phyloP scores from a whole-genome alignment of 192 early-diverging fungal species.

The Podila minutissima region DNA sequence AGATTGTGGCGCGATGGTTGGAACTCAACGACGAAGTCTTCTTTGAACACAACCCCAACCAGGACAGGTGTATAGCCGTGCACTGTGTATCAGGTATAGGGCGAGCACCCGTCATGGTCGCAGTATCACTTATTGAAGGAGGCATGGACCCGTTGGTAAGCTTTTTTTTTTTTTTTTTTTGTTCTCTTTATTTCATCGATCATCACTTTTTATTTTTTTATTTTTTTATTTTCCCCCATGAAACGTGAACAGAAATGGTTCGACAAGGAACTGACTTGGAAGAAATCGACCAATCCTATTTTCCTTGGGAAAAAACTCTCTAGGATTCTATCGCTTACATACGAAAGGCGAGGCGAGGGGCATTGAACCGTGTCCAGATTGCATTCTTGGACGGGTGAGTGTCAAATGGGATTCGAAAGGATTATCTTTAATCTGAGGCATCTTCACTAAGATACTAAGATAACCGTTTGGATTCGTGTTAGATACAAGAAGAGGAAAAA shows the following conservation, averaged over 20 bases:
- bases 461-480: background rate
- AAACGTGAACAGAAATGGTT: too few species aligned
- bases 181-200: background rate
- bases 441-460: background rate
- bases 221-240: too few species aligned
- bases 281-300: too few species aligned
- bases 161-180: background rate
- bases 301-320: too few species aligned
- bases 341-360: slow-evolving; percentile 49
- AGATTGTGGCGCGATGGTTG: slow-evolving; percentile 49
- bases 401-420: background rate
- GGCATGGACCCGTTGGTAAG: slow-evolving; percentile 76
- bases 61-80: slow-evolving; percentile 52
- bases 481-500: slow-evolving; percentile 44
- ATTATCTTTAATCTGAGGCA: background rate
- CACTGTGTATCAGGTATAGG: slow-evolving; percentile 84
- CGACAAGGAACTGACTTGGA: too few species aligned
- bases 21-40: slow-evolving; percentile 42
- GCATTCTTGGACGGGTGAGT: slow-evolving; percentile 53
- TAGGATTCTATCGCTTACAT: slow-evolving; percentile 58
- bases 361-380: slow-evolving; percentile 55
- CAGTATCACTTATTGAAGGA: slow-evolving; percentile 75
- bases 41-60: slow-evolving; percentile 17
- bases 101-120: slow-evolving; percentile 75
- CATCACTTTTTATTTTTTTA: too few species aligned